Evolutionary conservation across 305 asterid genomes (phyloP), one percentile per base, ranked within the genome.

Genomic region (Fraxinus dipetala): DNA sequence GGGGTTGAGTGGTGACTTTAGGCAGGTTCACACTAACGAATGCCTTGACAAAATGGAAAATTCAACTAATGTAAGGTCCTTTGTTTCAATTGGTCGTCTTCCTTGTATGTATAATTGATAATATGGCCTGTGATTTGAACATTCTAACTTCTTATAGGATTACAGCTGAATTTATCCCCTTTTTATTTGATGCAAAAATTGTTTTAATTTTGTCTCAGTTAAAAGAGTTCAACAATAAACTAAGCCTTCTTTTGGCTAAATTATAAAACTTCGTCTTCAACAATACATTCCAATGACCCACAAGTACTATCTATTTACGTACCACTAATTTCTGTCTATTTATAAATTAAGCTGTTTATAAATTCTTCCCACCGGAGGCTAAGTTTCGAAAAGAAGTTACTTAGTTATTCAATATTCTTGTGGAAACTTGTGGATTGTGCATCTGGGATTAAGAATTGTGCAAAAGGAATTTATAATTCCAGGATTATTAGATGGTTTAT

Each of bases 21-120:
- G 91, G 85, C 93, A 89, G 87, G 77, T 88, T 81, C 99, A 95
- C 82, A 93, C 96, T 5, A 95, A 95, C 83, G 92, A 89, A 81
- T 96, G 99, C 86, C 93, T 96, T 45, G 99, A 96, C 84, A 86
- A 87, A 80, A 84, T 85, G 84, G 93, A 82, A 75, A 81, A 81
- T 72, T 75, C 86, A n/a, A 31, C 72, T 79, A 81, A 90, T 72
- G 99, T 96, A 89, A 84, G 88, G 51, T 38, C 40, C 74, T 81
- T 69, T 38, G 26, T 30, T 79, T 48, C 38, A 31, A 20, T 79
- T 18, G 22, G 56, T 31, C 74, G 13, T 32, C 48, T 84, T 78
- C 73, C 14, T 72, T 40, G 72, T 36, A 14, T 63, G n/a, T 72
- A 11, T 34, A 83, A 36, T 45, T 20, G 77, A 11, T 73, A 31